Base-by-base conservation (phyloP, 2,329 filamentous ascomycete species). In the Fonsecaea pedrosoi region DNA sequence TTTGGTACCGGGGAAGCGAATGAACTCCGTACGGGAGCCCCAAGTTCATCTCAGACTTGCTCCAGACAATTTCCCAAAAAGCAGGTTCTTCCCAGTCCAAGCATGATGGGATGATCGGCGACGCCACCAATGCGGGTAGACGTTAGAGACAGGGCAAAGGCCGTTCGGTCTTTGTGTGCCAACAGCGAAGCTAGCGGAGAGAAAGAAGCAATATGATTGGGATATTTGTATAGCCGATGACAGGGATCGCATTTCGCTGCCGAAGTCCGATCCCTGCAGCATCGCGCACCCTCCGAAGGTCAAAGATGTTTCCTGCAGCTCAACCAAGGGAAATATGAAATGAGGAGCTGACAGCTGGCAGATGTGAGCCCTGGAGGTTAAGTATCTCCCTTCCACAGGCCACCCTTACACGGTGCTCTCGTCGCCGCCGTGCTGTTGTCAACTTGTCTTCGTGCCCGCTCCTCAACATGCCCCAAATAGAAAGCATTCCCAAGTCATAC, bases 391-490 rank as follows among this genome's bases (percentile, higher is more conserved):
- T 50, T 18, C 6, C 6, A 45, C 40, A 45, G 40, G n/a, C 15
- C 40, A 18, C 18, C 40, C 2, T 18, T 5, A 13, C 45, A 12
- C 45, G 12, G 45, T 30, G 8, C 45, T 50, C 45, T 50, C 2
- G 18, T 30, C 9, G 57, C 10, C 30, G n/a, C 21, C 12, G n/a
- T 35, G 12, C 15, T 13, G 13, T 48, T 18, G 1, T 35, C 57
- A 30, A 54, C 8, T 13, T 12, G 12, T 25, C 13, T 60, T 34
- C 30, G 8, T 54, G 3, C 21, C n/a, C 21, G n/a, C 9, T 12
- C 12, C n/a, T 12, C 74, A 75, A 67, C 60, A 83, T 85, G 83
- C 82, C 81, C 70, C 83, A 85, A 71, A 77, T 80, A 69, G 84
- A 86, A 73, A 77, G 77, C 59, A 78, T 81, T 48, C 78, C 78